phyloP scores from a whole-genome alignment of 2,329 filamentous ascomycete genomes.

The Venturia nashicola region DNA sequence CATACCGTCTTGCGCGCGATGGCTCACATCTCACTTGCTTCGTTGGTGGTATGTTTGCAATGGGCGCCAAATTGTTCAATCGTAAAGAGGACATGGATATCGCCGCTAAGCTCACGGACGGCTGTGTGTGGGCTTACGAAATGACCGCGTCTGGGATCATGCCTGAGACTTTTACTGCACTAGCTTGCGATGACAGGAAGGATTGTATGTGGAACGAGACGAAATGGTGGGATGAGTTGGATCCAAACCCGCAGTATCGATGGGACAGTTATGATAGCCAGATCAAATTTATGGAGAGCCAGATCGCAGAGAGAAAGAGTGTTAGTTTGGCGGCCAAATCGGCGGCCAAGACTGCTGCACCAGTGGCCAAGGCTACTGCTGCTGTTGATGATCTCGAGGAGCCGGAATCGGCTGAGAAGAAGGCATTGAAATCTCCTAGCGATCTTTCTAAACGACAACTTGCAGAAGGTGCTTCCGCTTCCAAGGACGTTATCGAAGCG shows the following conservation, averaged over 20 bases:
- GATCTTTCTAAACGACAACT: slow-evolving; percentile 3
- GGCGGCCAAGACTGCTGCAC: neutral
- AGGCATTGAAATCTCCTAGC: neutral
- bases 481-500: neutral
- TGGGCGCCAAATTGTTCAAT: slow-evolving; percentile 51
- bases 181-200: slow-evolving; percentile 31
- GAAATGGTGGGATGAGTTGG: slow-evolving; percentile 28
- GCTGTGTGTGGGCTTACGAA: slow-evolving; percentile 51
- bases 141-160: slow-evolving; percentile 46
- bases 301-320: slow-evolving; percentile 16
- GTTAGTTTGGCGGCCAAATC: slow-evolving; percentile 12
- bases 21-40: slow-evolving; percentile 58
- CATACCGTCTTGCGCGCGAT: slow-evolving; percentile 21
- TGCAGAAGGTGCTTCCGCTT: neutral
- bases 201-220: slow-evolving; percentile 34
- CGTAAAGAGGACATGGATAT: slow-evolving; percentile 41
- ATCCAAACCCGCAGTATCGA: slow-evolving; percentile 20
- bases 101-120: slow-evolving; percentile 46
- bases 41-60: slow-evolving; percentile 55
- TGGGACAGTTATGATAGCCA: slow-evolving; percentile 22
- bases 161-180: slow-evolving; percentile 45
- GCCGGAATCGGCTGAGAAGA: neutral
- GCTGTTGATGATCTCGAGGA: neutral
- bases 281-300: slow-evolving; percentile 19
- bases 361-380: neutral